phyloP scores from a whole-genome alignment of 1,139 yeast genomes.

The Candida freyschussii region DNA sequence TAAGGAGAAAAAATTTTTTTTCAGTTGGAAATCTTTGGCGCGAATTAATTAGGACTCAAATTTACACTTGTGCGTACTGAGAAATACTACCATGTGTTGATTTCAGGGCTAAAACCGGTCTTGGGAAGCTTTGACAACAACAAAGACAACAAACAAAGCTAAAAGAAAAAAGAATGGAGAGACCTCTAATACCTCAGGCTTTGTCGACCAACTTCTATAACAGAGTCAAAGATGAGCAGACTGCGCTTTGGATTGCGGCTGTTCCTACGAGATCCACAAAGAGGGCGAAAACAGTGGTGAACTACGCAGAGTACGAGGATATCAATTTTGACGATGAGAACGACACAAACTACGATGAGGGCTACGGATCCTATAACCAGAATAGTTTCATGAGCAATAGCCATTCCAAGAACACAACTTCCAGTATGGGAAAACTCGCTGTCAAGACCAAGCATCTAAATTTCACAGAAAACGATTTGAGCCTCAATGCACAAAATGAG shows the following conservation, averaged over 20 bases:
- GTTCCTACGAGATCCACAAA: slow-evolving; percentile 77
- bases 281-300: slow-evolving; percentile 66
- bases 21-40: slow-evolving; percentile 1
- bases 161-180: slow-evolving; percentile 18
- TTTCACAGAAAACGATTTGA: slow-evolving; percentile 31
- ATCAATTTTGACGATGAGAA: slow-evolving; percentile 43
- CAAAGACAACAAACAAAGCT: slow-evolving; percentile 5
- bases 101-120: slow-evolving; percentile 2
- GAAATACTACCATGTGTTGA: slow-evolving; percentile 3
- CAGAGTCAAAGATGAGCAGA: slow-evolving; percentile 59
- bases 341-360: slow-evolving; percentile 22
- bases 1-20: slow-evolving; percentile 15
- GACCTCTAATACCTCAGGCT: slow-evolving; percentile 60
- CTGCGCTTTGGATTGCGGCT: slow-evolving; percentile 64
- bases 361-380: slow-evolving; percentile 7
- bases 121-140: slow-evolving; percentile 1
- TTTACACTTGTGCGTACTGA: slow-evolving; percentile 7
- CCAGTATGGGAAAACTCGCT: slow-evolving; percentile 29
- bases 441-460: slow-evolving; percentile 31
- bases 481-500: slow-evolving; percentile 30
- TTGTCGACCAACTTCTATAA: slow-evolving; percentile 65
- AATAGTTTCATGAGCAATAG: slow-evolving; percentile 9
- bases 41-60: slow-evolving; percentile 1
- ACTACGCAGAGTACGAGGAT: slow-evolving; percentile 84
- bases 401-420: slow-evolving; percentile 14